phyloP scores from a whole-genome alignment of 2,329 filamentous ascomycete species.

The Hypoxylon sp. region DNA sequence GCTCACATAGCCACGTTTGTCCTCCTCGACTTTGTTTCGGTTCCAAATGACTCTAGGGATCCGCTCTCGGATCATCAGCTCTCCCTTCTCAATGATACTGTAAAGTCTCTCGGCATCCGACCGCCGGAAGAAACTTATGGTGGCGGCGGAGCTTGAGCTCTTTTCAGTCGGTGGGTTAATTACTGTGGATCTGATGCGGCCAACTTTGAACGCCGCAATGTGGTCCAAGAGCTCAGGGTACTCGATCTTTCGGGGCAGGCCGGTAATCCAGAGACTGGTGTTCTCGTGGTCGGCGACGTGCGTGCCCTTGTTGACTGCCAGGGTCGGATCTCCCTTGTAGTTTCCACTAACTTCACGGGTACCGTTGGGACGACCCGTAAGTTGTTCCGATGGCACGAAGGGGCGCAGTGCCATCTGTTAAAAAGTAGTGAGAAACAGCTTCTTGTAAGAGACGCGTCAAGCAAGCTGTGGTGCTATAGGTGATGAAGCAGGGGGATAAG shows the following conservation, averaged over 20 bases:
- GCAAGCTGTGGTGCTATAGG: not conserved
- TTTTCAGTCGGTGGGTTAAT: conserved; percentile 9
- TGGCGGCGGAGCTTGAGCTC: conserved; percentile 11
- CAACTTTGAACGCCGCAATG: conserved; percentile 13
- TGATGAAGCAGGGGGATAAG: not conserved
- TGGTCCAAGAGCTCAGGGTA: not conserved
- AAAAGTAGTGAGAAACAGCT: conserved; percentile 5
- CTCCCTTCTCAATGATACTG: not conserved
- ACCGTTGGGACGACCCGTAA: not conserved
- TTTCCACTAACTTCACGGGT: conserved; percentile 4
- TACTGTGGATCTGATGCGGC: conserved; percentile 24
- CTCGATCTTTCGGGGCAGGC: conserved; percentile 10
- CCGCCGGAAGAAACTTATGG: conserved; percentile 31
- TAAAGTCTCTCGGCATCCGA: conserved; percentile 15
- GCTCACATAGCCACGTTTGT: conserved; percentile 3
- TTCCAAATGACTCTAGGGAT: conserved; percentile 25
- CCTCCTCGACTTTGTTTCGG: conserved; percentile 20
- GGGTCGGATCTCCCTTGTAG: conserved; percentile 27
- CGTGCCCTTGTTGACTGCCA: conserved; percentile 19
- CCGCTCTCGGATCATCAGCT: not conserved
- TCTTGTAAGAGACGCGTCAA: not conserved
- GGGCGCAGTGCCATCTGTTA: conserved; percentile 20
- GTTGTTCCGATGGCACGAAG: conserved; percentile 31
- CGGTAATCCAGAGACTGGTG: conserved; percentile 29
- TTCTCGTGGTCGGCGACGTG: conserved; percentile 13